Base-by-base conservation (phyloP, 2,329 filamentous ascomycete genomes). In the Thermothelomyces thermophilus region DNA sequence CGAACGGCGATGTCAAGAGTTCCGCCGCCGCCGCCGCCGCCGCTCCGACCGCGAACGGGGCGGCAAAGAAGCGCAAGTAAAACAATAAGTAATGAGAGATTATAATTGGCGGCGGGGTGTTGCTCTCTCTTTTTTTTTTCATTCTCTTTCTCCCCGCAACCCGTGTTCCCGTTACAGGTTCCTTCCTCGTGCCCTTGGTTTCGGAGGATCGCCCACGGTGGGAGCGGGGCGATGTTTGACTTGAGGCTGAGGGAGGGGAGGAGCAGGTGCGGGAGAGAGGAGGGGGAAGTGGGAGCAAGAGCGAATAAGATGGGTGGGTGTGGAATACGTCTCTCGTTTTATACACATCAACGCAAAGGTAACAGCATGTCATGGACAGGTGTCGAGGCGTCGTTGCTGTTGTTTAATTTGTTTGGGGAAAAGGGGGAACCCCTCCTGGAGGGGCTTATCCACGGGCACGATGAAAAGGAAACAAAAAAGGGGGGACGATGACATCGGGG, bases 51-150 rank as follows among this genome's bases (percentile, higher is more conserved):
- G 36, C 42, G 7, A 51, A 52, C 13, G 50, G 50, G 5, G 31
- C 24, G 7, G 26, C 46, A 14, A 53, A 49, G 46, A 53, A 50
- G 51, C 42, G 36, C 42, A 31, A 33, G 49, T 51, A 52, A 28
- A 43, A n/a, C n/a, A 11, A 6, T 39, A 43, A 24, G 16, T 3
- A 5, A n/a, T n/a, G n/a, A n/a, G n/a, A 16, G 4, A n/a, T 20
- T 42, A 26, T n/a, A n/a, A n/a, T n/a, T n/a, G n/a, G n/a, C n/a
- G n/a, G n/a, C n/a, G n/a, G n/a, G n/a, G n/a, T n/a, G n/a, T n/a
- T n/a, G n/a, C n/a, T n/a, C n/a, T n/a, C n/a, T n/a, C n/a, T n/a
- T n/a, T n/a, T n/a, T n/a, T n/a, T n/a, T 19, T 17, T 19, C 22
- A n/a, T 22, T 0, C n/a, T 2, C 19, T 10, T 4, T 17, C 9